A percentile compares a stretch with the other conserved stretches of the same genome.
Evolutionary conservation across 1,139 yeast genomes (phyloP).

Genomic region (Petasospora rhodanensis): DNA sequence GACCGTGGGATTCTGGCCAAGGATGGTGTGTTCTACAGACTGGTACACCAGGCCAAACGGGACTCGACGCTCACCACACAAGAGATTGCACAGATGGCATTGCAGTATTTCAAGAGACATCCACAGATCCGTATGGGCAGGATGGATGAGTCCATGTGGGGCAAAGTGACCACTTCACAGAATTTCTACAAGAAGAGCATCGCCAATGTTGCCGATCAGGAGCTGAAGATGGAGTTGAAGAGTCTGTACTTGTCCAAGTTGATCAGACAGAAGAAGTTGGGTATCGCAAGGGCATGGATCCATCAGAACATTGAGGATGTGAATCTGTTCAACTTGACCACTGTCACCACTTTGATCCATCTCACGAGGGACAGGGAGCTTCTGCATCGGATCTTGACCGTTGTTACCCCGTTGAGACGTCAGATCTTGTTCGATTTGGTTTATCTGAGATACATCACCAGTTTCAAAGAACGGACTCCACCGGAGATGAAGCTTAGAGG

Average conservation of each 20-base stretch:
- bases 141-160: constrained; percentile 6
- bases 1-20: constrained; percentile 1
- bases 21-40: constrained; percentile 15
- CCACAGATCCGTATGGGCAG: constrained; percentile 6
- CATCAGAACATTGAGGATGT: background rate
- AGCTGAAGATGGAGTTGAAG: constrained; percentile 5
- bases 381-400: background rate
- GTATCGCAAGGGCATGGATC: constrained; percentile 5
- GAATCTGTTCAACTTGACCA: constrained; percentile 2
- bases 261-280: constrained; percentile 6
- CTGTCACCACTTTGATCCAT: constrained; percentile 2
- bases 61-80: constrained; percentile 1
- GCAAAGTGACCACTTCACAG: constrained; percentile 3
- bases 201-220: background rate
- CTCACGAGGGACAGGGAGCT: constrained; percentile 2
- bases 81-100: background rate
- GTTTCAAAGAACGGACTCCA: constrained; percentile 3
- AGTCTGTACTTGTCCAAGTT: constrained; percentile 7
- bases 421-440: constrained; percentile 8
- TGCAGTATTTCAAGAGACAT: constrained; percentile 3
- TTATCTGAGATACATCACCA: constrained; percentile 1
- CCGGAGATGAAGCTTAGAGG: constrained; percentile 7
- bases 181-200: constrained; percentile 7
- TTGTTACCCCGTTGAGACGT: constrained; percentile 7
- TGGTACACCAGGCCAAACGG: constrained; percentile 5